These are phyloP conservation scores for Perkinsus chesapeaki DNA, from an alignment of 169 alveolate genomes.

Conservation along the genomic window DNA sequence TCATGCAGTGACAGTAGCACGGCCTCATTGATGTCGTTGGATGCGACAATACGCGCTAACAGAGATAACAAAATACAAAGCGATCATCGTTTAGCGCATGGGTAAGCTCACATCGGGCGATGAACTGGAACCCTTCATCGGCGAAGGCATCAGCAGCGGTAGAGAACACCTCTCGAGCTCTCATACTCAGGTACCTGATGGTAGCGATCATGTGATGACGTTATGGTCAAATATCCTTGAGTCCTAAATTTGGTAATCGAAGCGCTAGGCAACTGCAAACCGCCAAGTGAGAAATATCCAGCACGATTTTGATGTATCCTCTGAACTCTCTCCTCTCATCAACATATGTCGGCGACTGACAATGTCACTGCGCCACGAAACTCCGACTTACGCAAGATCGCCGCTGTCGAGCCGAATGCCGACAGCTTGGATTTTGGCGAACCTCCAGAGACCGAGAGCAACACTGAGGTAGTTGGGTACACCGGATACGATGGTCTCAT, in stretches of 20 bases:
- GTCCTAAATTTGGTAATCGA: too few species aligned
- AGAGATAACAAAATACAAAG: background rate
- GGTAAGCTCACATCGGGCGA: background rate
- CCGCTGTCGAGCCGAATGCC: conserved; percentile 85
- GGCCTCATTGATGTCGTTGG: conserved; percentile 72
- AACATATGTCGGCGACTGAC: too few species aligned
- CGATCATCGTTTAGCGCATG: background rate
- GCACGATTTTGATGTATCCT: conserved; percentile 40
- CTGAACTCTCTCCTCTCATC: conserved; percentile 43
- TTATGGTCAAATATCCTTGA: too few species aligned
- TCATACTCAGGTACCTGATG: background rate
- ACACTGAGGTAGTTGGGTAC: conserved; percentile 69
- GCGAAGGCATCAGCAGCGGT: background rate
- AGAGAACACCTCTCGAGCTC: background rate
- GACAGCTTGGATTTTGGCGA: conserved; percentile 50
- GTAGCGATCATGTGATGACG: too few species aligned
- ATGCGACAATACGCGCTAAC: conserved; percentile 49
- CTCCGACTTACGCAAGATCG: conserved; percentile 62
- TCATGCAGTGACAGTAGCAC: conserved; percentile 22
- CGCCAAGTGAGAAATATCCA: too few species aligned
- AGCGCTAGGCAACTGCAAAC: too few species aligned
- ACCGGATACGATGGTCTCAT: conserved; percentile 54
- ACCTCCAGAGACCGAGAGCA: conserved; percentile 56
- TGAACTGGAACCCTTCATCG: background rate
- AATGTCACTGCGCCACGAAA: background rate